phyloP scores from a whole-genome alignment of 2,329 filamentous ascomycete genomes.

The Aspergillus luchuensis region DNA sequence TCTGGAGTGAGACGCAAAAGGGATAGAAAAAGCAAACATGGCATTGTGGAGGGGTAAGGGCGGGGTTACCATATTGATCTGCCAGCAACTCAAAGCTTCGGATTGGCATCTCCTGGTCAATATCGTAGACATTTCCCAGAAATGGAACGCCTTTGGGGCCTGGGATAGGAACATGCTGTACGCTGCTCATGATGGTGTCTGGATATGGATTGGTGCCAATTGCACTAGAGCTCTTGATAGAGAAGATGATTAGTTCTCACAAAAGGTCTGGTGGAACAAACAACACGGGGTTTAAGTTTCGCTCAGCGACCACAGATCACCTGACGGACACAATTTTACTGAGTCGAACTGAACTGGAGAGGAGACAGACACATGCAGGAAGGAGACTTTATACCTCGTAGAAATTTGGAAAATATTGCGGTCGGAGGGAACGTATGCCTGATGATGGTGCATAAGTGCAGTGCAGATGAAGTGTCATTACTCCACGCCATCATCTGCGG shows the following conservation, averaged over 20 bases:
- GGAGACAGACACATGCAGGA: neutral
- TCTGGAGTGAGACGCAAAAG: neutral
- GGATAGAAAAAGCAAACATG: neutral
- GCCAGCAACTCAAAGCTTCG: constrained; percentile 60
- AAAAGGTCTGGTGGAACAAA: neutral
- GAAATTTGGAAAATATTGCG: too few relatives aligned
- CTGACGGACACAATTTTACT: neutral
- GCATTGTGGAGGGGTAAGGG: constrained; percentile 15
- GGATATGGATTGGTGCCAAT: too few relatives aligned
- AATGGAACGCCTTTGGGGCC: constrained; percentile 65
- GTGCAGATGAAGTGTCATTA: neutral
- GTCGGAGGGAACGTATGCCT: neutral
- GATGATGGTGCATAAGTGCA: neutral
- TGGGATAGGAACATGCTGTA: constrained; percentile 54
- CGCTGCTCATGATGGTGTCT: constrained; percentile 19
- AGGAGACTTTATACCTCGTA: neutral
- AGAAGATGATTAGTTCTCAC: neutral
- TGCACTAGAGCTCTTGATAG: too few relatives aligned
- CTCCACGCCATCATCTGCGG: neutral
- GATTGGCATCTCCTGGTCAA: constrained; percentile 61
- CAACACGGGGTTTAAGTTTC: neutral
- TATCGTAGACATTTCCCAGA: constrained; percentile 65
- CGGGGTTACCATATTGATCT: constrained; percentile 62
- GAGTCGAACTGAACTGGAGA: too few relatives aligned
- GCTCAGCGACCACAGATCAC: neutral